Evolutionary conservation across 2,329 filamentous ascomycete genomes (phyloP).

Genomic region (Chaetomium strumarium): DNA sequence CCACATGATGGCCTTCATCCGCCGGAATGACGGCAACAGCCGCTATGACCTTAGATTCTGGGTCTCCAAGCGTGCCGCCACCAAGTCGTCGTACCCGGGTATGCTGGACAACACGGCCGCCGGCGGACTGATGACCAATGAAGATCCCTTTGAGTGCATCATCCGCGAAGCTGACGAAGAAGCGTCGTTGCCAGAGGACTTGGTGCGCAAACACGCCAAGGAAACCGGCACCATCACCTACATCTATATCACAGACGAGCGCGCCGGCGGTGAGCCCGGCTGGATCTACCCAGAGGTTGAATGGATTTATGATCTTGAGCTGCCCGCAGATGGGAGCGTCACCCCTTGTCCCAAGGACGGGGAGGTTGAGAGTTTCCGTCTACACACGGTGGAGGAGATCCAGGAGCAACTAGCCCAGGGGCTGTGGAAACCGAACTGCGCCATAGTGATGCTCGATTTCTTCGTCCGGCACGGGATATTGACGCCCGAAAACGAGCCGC

Average conservation of each 20-base stretch:
- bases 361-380: slow-evolving; percentile 79
- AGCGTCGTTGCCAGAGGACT: slow-evolving; percentile 65
- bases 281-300: slow-evolving; percentile 87
- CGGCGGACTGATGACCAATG: slow-evolving; percentile 71
- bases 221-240: slow-evolving; percentile 73
- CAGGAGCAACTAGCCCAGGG: slow-evolving; percentile 62
- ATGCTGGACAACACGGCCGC: slow-evolving; percentile 96
- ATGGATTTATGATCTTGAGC: slow-evolving; percentile 83
- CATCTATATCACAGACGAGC: slow-evolving; percentile 69
- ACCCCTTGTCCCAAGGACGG: slow-evolving; percentile 74
- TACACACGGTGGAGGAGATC: slow-evolving; percentile 73
- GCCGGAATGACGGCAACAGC: slow-evolving; percentile 35
- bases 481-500: slow-evolving; percentile 69
- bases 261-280: slow-evolving; percentile 72
- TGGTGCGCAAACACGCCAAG: slow-evolving; percentile 57
- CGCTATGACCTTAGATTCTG: slow-evolving; percentile 66
- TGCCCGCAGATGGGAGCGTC: slow-evolving; percentile 55
- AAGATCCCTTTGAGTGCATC: slow-evolving; percentile 73
- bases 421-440: slow-evolving; percentile 91
- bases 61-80: slow-evolving; percentile 69
- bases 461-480: slow-evolving; percentile 79
- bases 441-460: slow-evolving; percentile 79
- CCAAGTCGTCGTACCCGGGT: slow-evolving; percentile 82
- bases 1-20: slow-evolving; percentile 71
- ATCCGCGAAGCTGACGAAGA: slow-evolving; percentile 87